Conservation (phyloP, 2,329 filamentous ascomycete genomes). For the Tetracladium maxilliforme region DNA sequence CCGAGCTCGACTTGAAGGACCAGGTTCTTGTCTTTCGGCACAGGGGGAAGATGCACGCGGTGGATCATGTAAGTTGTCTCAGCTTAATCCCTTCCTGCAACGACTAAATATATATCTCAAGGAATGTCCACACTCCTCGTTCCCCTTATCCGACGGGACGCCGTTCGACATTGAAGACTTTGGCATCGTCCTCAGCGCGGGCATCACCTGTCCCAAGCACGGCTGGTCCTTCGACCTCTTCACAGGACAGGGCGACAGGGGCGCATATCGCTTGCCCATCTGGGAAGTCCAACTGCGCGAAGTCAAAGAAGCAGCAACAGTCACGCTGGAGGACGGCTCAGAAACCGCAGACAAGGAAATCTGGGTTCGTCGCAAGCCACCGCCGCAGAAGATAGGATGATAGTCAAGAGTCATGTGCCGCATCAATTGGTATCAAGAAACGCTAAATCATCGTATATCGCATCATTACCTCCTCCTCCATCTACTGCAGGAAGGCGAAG, state of each 20-base stretch:
- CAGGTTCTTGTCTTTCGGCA: constrained; percentile 54
- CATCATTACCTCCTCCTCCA: too few relatives aligned
- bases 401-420: too few relatives aligned
- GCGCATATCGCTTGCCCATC: constrained; percentile 41
- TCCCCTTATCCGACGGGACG: constrained; percentile 45
- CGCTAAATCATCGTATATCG: too few relatives aligned
- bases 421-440: too few relatives aligned
- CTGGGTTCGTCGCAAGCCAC: constrained; percentile 9
- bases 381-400: constrained; percentile 9
- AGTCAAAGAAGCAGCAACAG: too few relatives aligned
- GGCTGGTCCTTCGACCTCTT: constrained; percentile 58
- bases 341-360: constrained; percentile 5
- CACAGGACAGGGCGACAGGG: constrained; percentile 45
- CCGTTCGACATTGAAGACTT: constrained; percentile 64
- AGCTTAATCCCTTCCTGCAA: not conserved
- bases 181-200: constrained; percentile 45
- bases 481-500: too few relatives aligned
- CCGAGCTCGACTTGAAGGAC: constrained; percentile 28
- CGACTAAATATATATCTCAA: constrained; percentile 14
- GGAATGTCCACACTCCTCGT: constrained; percentile 55
- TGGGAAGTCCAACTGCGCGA: constrained; percentile 47
- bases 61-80: constrained; percentile 44
- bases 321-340: too few relatives aligned
- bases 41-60: constrained; percentile 46
- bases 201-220: constrained; percentile 53